Evolutionary conservation across 495 filamentous ascomycete species (phyloP), one percentile per base, ranked within the genome.

Genomic region (Trichoderma virens): DNA sequence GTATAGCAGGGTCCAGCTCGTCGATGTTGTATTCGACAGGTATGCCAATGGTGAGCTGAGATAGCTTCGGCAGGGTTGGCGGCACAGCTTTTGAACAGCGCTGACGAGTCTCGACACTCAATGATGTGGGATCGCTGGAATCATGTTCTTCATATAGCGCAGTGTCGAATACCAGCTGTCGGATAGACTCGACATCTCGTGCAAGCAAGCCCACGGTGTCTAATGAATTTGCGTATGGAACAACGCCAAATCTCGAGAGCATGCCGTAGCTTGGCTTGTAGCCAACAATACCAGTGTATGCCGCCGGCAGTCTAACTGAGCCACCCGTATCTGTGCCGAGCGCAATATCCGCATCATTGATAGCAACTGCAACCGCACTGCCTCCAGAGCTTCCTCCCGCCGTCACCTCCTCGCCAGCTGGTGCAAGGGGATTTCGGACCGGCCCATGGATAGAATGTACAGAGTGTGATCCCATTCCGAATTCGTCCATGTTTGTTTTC

Each of bases 391-490:
- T 97, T 30, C 94, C 94, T 47, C 94, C 94, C 2, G 90, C 86
- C 5, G 93, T 96, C 38, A 84, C 72, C 76, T 20, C 61, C 5
- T 63, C 39, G 31, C 16, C 76, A 74, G 30, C 65, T 61, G 1
- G 71, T 70, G 62, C 72, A 69, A 0, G 76, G 77, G 61, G 80
- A 78, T 62, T 65, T 14, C 35, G 80, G 3, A 94, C 90, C 25
- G 84, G 69, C 4, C 90, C 93, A 70, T 88, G 89, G 62, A 73
- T 72, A 23, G 93, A 95, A 70, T 92, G 75, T 2, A 80, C 83
- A 18, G 91, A 91, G 76, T 98, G 90, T 13, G 92, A 95, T 41
- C 94, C 94, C 94, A 98, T 98, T 25, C 94, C 94, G 75, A 98
- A 98, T 72, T 98, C 94, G 79, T 98, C 94, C 69, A 98, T 80